Base-by-base conservation (phyloP, 2,329 filamentous ascomycete species). In the Colletotrichum ledebouriae region DNA sequence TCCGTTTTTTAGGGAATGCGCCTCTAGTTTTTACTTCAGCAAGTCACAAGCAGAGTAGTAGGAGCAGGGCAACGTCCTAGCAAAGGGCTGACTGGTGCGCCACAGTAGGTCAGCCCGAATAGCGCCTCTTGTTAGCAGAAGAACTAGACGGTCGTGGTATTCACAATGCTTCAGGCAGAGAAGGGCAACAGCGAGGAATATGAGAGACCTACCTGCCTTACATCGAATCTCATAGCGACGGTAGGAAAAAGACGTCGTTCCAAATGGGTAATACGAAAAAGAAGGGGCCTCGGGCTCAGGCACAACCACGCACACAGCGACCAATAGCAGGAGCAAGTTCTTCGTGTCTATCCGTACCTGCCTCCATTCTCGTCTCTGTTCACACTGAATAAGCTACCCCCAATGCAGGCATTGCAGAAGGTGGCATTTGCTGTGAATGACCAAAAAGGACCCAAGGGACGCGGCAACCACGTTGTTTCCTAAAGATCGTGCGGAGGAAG, bases 381-480 rank as follows among this genome's bases (percentile, higher is more conserved):
- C 33, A 29, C 53, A 37, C 53, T 33, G 53, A n/a, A 39, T 25
- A 42, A 22, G 47, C 34, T 29, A n/a, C 25, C 50, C 50, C 50
- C 13, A 17, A 29, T n/a, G 29, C 25, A 37, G 12, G 20, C 13
- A 33, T 29, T 41, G 25, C 25, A 25, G 25, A 25, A 25, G 25
- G 25, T 25, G 37, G 34, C 42, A 20, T 22, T 49, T 11, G 17
- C 25, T 50, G 37, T 33, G 37, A 57, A 6, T 41, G 37, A 52
- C 59, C 50, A 62, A 63, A 50, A 66, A 39, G 58, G 58, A 29
- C 29, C 29, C 22, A 59, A 46, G 37, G 52, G 17, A 34, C 52
- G 59, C 59, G 59, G 63, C 63, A 67, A 39, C 34, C 20, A 29
- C 59, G 44, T 42, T 46, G 42, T 33, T n/a, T 39, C 41, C 25